Conservation (phyloP, 257 asterid species). For the Solanum ahanhuiri region DNA sequence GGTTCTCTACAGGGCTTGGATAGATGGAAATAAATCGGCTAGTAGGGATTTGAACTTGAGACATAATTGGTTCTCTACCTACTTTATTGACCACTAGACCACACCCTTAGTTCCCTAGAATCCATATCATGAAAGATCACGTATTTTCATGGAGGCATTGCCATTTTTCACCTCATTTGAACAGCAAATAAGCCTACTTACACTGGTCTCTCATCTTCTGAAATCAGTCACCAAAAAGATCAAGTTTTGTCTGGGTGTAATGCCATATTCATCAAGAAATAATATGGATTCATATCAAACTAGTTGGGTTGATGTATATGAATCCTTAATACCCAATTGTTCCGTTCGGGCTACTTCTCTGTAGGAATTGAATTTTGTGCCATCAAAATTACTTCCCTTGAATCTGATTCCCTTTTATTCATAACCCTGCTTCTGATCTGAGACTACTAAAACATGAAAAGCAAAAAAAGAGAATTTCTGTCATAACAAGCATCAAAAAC, state of each 20-base stretch:
- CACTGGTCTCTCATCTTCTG: constrained; percentile 62
- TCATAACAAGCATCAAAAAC: neutral
- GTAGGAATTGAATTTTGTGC: neutral
- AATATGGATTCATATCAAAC: constrained; percentile 38
- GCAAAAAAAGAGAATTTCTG: neutral
- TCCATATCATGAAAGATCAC: constrained; percentile 68
- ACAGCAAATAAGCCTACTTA: constrained; percentile 23
- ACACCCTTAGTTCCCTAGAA: neutral
- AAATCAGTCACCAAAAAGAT: constrained; percentile 40
- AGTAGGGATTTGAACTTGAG: neutral
- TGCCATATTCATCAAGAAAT: constrained; percentile 44
- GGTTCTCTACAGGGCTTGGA: neutral
- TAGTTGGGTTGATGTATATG: neutral
- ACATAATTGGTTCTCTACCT: neutral
- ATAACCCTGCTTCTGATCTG: neutral
- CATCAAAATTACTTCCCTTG: neutral
- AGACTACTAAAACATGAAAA: neutral
- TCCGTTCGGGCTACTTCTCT: neutral
- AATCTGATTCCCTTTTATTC: neutral
- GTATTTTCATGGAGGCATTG: constrained; percentile 34
- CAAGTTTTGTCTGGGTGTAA: constrained; percentile 32
- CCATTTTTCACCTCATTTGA: constrained; percentile 71
- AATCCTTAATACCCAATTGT: neutral
- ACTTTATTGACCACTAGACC: neutral
- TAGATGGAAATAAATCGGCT: neutral